These are phyloP conservation scores for Iris pallida DNA, from an alignment of 116 monocot genomes.

Conservation along the genomic window DNA sequence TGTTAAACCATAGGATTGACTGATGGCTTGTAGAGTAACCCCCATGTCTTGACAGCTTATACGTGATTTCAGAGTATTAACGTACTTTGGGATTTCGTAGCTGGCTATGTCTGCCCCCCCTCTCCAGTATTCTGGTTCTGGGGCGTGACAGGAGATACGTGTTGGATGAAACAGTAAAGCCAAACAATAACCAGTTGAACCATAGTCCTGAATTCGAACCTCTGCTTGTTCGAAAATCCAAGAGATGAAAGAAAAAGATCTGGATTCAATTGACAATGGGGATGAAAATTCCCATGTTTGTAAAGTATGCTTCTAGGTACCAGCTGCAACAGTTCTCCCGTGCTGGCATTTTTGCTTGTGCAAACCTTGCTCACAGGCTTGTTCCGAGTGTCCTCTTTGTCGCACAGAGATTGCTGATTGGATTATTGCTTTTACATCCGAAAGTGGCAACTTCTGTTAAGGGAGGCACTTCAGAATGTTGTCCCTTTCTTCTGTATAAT, in stretches of 20 bases:
- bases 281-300: slow-evolving; percentile 75
- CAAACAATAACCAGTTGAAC: no score
- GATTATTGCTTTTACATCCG: slow-evolving; percentile 71
- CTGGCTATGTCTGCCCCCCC: no score
- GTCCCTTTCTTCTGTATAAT: slow-evolving; percentile 17
- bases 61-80: no score
- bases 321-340: slow-evolving; percentile 71
- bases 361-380: slow-evolving; percentile 79
- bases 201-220: no score
- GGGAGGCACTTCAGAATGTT: slow-evolving; percentile 7
- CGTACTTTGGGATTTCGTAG: no score
- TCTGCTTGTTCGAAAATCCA: slow-evolving; percentile 80
- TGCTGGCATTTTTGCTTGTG: slow-evolving; percentile 92
- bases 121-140: no score
- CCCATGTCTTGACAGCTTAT: no score
- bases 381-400: slow-evolving; percentile 87
- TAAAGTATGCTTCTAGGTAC: slow-evolving; percentile 90
- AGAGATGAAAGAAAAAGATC: slow-evolving; percentile 93
- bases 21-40: no score
- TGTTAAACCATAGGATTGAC: no score
- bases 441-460: slow-evolving; percentile 14
- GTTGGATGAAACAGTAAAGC: no score
- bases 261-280: slow-evolving; percentile 41
- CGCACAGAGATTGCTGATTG: slow-evolving; percentile 69
- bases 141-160: no score